Evolutionary conservation across 345 rosid species (phyloP).

Genomic region (Viola odorata): DNA sequence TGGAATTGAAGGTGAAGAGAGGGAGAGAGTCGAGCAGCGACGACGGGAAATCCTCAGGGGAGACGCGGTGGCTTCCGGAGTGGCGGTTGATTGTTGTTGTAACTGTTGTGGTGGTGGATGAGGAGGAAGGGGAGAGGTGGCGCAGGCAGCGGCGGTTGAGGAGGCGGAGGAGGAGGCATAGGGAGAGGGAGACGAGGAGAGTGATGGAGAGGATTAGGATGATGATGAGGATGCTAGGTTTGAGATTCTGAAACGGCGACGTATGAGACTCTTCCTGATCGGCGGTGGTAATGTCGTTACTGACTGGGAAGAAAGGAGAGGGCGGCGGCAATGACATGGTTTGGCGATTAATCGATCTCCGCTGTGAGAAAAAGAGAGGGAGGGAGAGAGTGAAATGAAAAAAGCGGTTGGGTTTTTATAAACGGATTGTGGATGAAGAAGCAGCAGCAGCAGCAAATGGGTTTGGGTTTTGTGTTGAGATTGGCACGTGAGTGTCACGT

Average conservation of each 20-base stretch:
- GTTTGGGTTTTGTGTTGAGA: background rate
- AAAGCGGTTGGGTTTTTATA: background rate
- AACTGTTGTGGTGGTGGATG: constrained; percentile 12
- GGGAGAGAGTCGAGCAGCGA: constrained; percentile 65
- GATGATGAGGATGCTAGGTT: constrained; percentile 56
- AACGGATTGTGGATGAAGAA: background rate
- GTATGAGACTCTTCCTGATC: background rate
- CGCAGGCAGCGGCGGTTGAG: constrained; percentile 53
- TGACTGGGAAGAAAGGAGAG: constrained; percentile 14
- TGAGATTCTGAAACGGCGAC: constrained; percentile 38
- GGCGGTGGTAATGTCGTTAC: constrained; percentile 12
- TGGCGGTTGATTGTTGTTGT: constrained; percentile 10
- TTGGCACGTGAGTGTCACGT: constrained; percentile 7
- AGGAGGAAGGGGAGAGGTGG: constrained; percentile 27
- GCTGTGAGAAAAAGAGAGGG: no score
- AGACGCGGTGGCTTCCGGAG: constrained; percentile 35
- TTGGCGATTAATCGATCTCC: constrained; percentile 1
- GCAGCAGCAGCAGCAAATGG: background rate
- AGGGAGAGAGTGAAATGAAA: no score
- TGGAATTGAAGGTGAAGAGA: constrained; percentile 60
- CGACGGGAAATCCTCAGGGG: constrained; percentile 36
- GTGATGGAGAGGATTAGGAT: constrained; percentile 52
- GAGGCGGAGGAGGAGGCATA: constrained; percentile 68
- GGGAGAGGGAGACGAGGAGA: constrained; percentile 51
- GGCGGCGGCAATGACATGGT: background rate